Percentiles rank a stretch among this genome's conserved stretches.
These are phyloP conservation scores for Euphorbia celastroides DNA, from an alignment of 441 rosid species.

Conservation along the genomic window DNA sequence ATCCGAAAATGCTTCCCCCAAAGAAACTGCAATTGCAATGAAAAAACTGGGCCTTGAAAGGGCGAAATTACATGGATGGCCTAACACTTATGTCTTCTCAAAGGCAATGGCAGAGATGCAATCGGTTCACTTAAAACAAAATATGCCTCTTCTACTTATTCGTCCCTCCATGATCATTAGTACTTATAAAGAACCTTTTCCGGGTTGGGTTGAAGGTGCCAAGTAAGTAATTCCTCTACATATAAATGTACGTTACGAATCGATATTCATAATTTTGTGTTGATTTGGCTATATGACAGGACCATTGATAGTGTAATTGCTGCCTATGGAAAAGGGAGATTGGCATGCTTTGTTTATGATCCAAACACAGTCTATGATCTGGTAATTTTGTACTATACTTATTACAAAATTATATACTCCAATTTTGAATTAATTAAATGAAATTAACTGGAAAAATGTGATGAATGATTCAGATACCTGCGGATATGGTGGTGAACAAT, in stretches of 20 bases:
- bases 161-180: constrained; percentile 47
- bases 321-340: constrained; percentile 64
- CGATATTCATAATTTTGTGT: not conserved
- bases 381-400: too few species aligned
- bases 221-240: constrained; percentile 26
- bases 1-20: constrained; percentile 4
- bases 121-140: constrained; percentile 18
- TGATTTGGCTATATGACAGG: constrained; percentile 27
- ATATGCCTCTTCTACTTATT: constrained; percentile 26
- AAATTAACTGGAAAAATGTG: too few species aligned
- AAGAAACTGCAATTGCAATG: constrained; percentile 34
- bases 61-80: constrained; percentile 16
- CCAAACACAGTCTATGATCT: constrained; percentile 40
- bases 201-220: constrained; percentile 48
- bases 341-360: constrained; percentile 54
- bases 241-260: too few species aligned
- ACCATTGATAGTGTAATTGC: constrained; percentile 73
- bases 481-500: constrained; percentile 82
- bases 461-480: constrained; percentile 69
- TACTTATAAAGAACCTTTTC: constrained; percentile 43
- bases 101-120: constrained; percentile 60
- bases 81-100: constrained; percentile 27
- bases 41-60: constrained; percentile 63
- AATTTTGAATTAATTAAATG: too few species aligned
- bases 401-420: too few species aligned